Conservation (phyloP, 169 alveolate genomes). For the Hepatocystis sp. region DNA sequence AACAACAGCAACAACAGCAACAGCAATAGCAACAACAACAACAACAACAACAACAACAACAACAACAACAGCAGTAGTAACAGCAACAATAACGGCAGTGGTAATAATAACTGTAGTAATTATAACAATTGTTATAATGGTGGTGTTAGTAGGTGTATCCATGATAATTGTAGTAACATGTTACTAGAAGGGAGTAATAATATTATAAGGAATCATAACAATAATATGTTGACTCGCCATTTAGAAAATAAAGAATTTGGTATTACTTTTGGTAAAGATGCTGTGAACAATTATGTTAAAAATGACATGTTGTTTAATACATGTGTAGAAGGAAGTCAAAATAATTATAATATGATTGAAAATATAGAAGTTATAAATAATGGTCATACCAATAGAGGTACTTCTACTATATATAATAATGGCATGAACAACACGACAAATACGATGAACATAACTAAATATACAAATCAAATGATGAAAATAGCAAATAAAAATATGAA, state of each 20-base stretch:
- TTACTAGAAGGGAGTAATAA: slow-evolving; percentile 17
- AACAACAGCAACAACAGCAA: background rate
- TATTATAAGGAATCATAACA: slow-evolving; percentile 6
- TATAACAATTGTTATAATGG: slow-evolving; percentile 4
- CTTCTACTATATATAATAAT: slow-evolving; percentile 2
- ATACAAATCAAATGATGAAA: slow-evolving; percentile 5
- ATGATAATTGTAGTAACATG: background rate
- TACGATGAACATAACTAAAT: background rate
- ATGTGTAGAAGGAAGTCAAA: slow-evolving; percentile 56
- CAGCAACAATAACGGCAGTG: background rate
- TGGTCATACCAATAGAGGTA: background rate
- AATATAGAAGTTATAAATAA: slow-evolving; percentile 2
- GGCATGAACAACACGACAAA: background rate
- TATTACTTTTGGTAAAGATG: slow-evolving; percentile 37
- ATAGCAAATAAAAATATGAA: slow-evolving; percentile 7
- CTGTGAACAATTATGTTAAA: slow-evolving; percentile 30
- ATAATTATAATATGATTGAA: slow-evolving; percentile 19
- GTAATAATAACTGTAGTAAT: slow-evolving; percentile 1
- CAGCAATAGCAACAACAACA: slow-evolving; percentile 10
- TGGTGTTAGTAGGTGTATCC: background rate
- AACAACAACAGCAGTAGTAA: background rate
- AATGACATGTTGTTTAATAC: slow-evolving; percentile 30
- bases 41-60: background rate
- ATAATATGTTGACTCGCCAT: slow-evolving; percentile 4
- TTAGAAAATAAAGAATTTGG: slow-evolving; percentile 28